Percentiles rank a stretch among this genome's conserved stretches.
These are phyloP conservation scores for Boletus tomentosulus DNA, from an alignment of 768 basidiomycete species.

Conservation along the genomic window DNA sequence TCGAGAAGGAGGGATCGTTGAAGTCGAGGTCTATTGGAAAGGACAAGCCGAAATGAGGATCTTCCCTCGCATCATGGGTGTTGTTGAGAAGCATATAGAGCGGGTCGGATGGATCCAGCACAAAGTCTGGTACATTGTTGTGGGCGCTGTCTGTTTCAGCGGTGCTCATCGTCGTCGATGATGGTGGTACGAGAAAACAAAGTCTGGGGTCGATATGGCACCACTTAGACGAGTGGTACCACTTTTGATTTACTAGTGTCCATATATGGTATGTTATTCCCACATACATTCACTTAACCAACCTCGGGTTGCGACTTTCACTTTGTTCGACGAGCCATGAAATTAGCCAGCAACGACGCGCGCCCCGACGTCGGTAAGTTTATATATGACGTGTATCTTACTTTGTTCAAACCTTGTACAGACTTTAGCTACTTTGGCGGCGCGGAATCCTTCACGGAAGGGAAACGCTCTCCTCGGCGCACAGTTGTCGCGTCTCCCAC, in stretches of 20 bases:
- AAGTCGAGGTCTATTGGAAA: constrained; percentile 61
- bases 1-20: constrained; percentile 38
- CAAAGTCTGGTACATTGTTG: constrained; percentile 34
- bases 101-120: constrained; percentile 53
- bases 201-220: constrained; percentile 10
- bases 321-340: constrained; percentile 9
- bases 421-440: constrained; percentile 83
- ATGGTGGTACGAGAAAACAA: not conserved
- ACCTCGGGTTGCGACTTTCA: not conserved
- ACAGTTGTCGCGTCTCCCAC: constrained; percentile 43
- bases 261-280: constrained; percentile 22
- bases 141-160: constrained; percentile 10
- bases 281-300: constrained; percentile 13
- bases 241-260: constrained; percentile 15
- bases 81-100: constrained; percentile 55
- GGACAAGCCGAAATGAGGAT: constrained; percentile 37
- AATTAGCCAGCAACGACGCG: constrained; percentile 2
- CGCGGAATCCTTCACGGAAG: constrained; percentile 66
- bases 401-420: constrained; percentile 19
- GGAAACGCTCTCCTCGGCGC: constrained; percentile 49
- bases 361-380: constrained; percentile 17
- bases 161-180: constrained; percentile 16
- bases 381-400: no score
- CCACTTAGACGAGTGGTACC: constrained; percentile 23
- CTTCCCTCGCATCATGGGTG: constrained; percentile 31